A percentile compares a stretch with the other conserved stretches of the same genome.
phyloP scores from a whole-genome alignment of 179 eudicot species.

The Drosera spatulata region DNA sequence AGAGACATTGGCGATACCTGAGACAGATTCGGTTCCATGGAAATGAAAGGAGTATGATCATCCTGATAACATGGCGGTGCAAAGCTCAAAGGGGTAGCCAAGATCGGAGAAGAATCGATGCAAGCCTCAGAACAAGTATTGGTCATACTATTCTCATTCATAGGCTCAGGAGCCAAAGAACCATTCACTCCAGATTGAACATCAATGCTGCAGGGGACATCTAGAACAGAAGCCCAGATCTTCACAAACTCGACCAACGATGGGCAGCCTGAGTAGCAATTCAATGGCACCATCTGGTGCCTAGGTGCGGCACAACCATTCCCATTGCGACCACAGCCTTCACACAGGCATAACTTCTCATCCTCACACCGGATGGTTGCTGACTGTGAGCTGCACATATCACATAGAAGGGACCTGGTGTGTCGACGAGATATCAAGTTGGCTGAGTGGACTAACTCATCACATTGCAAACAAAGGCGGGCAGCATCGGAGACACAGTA shows the following conservation, averaged over 20 bases:
- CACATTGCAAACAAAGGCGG: conserved; percentile 85
- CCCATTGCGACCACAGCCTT: conserved; percentile 45
- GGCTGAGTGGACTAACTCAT: conserved; percentile 82
- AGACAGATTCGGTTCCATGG: too few relatives aligned
- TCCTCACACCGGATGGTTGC: conserved; percentile 69
- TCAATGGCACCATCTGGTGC: conserved; percentile 50
- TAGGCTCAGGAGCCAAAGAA: too few relatives aligned
- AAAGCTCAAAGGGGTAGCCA: too few relatives aligned
- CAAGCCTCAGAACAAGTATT: too few relatives aligned
- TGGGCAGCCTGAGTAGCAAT: conserved; percentile 83
- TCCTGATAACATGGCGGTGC: too few relatives aligned
- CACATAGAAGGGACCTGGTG: conserved; percentile 79
- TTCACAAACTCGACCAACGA: conserved; percentile 64
- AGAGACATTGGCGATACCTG: too few relatives aligned
- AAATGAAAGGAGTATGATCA: too few relatives aligned
- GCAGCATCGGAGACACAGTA: conserved; percentile 89
- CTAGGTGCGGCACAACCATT: conserved; percentile 12
- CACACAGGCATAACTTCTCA: conserved; percentile 69
- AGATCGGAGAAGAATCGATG: too few relatives aligned
- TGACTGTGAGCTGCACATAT: conserved; percentile 67
- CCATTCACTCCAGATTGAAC: too few relatives aligned
- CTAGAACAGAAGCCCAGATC: conserved; percentile 68
- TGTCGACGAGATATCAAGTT: conserved; percentile 86
- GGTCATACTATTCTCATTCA: too few relatives aligned
- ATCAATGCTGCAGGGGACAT: conserved; percentile 38